Conservation (phyloP, 108 stramenopile species). For the Nitzschia sp. region DNA sequence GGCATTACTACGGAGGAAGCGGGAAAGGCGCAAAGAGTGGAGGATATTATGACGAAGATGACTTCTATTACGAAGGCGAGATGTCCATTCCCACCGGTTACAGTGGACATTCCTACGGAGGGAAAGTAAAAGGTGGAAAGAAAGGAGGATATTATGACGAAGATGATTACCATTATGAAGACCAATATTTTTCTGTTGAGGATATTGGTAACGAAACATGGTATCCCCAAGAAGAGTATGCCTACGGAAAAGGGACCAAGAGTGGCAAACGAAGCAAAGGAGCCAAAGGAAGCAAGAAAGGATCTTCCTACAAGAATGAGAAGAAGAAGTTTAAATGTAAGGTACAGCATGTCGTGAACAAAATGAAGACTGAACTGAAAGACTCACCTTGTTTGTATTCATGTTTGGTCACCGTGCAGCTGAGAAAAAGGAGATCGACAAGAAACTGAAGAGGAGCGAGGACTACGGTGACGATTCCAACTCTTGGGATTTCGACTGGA, state of each 20-base stretch:
- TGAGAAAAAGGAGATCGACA: not conserved
- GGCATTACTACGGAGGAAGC: too few relatives aligned
- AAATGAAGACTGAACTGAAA: not conserved
- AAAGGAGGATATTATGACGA: not conserved
- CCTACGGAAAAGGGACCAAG: not conserved
- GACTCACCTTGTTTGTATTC: not conserved
- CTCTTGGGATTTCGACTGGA: too few relatives aligned
- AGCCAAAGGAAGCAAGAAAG: not conserved
- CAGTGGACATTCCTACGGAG: too few relatives aligned
- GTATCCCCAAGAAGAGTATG: not conserved
- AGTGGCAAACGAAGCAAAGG: not conserved
- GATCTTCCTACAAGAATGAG: not conserved
- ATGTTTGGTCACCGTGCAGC: not conserved
- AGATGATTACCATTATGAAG: not conserved
- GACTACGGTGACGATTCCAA: not conserved
- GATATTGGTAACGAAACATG: too few relatives aligned
- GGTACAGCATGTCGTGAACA: not conserved
- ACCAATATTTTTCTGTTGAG: too few relatives aligned
- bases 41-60: not conserved
- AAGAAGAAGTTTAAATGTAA: not conserved
- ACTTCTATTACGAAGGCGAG: not conserved
- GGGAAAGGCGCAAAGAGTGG: not conserved
- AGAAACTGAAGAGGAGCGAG: not conserved
- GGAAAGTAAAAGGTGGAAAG: not conserved
- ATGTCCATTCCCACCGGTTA: too few relatives aligned